phyloP scores from a whole-genome alignment of 2,329 filamentous ascomycete genomes.

The Didymella glomerata region DNA sequence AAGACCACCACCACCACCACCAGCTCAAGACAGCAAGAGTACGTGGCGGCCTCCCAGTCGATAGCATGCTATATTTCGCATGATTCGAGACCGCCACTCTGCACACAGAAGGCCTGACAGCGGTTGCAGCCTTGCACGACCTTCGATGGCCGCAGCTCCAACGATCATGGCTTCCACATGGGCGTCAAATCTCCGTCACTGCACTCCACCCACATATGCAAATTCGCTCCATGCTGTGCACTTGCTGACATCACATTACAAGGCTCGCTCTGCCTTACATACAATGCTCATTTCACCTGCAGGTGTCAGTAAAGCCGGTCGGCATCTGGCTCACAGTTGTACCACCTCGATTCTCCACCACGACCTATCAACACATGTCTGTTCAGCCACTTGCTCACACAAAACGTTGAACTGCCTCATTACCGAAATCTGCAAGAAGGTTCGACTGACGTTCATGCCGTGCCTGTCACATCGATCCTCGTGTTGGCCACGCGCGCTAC shows the following conservation, averaged over 20 bases:
- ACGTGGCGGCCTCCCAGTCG: constrained; percentile 5
- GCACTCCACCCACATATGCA: constrained; percentile 7
- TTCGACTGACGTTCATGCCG: constrained; percentile 16
- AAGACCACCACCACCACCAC: not conserved
- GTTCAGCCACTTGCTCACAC: constrained; percentile 12
- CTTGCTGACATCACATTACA: not conserved
- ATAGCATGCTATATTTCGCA: not conserved
- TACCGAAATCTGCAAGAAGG: constrained; percentile 7
- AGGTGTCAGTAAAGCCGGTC: constrained; percentile 16
- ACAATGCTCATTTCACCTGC: constrained; percentile 15
- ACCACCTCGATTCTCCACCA: constrained; percentile 5
- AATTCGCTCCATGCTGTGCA: constrained; percentile 5
- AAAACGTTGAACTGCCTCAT: constrained; percentile 14
- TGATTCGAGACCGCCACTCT: not conserved
- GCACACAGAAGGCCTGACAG: not conserved
- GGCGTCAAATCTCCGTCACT: constrained; percentile 16
- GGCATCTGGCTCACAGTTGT: constrained; percentile 11
- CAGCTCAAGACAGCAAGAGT: not conserved
- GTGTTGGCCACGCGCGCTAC: constrained; percentile 12
- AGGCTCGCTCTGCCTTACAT: constrained; percentile 4
- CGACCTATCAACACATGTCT: constrained; percentile 11
- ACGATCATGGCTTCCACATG: constrained; percentile 15
- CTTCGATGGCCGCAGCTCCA: not conserved
- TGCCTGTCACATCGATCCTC: constrained; percentile 15
- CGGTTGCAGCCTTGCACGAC: constrained; percentile 4